A percentile compares a stretch with the other conserved stretches of the same genome.
Conservation (phyloP, 345 rosid genomes). For the Sisymbrium irio region DNA sequence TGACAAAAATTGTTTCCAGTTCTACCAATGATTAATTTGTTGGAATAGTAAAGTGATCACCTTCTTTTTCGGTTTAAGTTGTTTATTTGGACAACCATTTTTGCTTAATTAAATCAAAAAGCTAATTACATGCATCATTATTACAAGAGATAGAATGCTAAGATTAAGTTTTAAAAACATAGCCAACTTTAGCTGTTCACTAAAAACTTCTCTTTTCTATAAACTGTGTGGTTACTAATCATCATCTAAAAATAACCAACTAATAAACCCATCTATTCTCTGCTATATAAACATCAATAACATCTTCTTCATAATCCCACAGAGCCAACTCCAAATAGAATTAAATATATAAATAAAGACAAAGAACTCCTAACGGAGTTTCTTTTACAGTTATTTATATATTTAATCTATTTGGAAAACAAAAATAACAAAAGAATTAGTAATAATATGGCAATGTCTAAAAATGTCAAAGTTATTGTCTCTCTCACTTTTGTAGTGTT, state of each 20-base stretch:
- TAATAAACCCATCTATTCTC: not conserved
- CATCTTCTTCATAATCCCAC: not conserved
- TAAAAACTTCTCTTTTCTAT: not conserved
- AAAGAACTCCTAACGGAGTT: no score
- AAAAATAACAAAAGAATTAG: not conserved
- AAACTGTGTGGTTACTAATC: not conserved
- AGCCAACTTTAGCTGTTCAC: not conserved
- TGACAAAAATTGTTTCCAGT: not conserved
- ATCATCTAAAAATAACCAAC: not conserved
- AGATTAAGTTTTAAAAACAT: not conserved
- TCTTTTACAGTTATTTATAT: not conserved
- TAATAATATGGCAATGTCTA: constrained; percentile 26
- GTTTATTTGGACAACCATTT: not conserved
- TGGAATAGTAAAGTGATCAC: no score
- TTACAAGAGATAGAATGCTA: not conserved
- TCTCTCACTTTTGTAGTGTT: constrained; percentile 7
- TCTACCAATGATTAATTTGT: not conserved
- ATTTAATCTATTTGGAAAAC: not conserved
- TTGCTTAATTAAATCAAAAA: not conserved
- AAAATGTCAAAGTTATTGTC: not conserved
- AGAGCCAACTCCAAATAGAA: not conserved
- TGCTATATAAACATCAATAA: constrained; percentile 12
- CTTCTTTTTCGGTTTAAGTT: no score
- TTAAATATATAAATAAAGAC: not conserved
- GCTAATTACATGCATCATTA: not conserved